These are phyloP conservation scores for Microdochium bolleyi DNA, from an alignment of 2,329 filamentous ascomycete genomes.

Conservation along the genomic window DNA sequence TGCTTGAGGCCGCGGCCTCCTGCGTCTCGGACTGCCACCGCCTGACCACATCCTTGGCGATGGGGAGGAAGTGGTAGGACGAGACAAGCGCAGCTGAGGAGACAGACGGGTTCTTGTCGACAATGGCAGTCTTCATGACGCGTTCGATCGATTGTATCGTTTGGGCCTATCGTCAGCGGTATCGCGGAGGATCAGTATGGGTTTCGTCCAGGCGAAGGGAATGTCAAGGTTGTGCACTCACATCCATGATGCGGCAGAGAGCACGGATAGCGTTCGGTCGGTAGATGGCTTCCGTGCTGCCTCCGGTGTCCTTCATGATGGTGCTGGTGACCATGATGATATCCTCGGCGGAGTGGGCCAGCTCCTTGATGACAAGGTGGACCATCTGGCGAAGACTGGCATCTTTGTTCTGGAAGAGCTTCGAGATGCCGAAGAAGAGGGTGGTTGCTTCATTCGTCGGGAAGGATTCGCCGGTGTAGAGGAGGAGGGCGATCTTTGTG, in stretches of 20 bases:
- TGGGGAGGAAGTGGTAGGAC: constrained; percentile 93
- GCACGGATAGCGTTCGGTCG: constrained; percentile 93
- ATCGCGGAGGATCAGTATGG: neutral
- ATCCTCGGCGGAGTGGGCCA: constrained; percentile 91
- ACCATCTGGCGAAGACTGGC: constrained; percentile 97
- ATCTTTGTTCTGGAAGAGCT: constrained; percentile 99
- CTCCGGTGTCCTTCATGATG: constrained; percentile 98
- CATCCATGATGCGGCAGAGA: constrained; percentile 93
- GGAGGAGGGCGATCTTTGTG: constrained; percentile 91
- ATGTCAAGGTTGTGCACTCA: constrained; percentile 25
- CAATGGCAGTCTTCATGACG: constrained; percentile 97
- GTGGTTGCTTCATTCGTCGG: constrained; percentile 95
- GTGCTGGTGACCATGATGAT: constrained; percentile 99
- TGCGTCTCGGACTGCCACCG: constrained; percentile 99
- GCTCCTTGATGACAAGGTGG: constrained; percentile 95
- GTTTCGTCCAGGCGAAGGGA: neutral
- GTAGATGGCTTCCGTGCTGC: constrained; percentile 88
- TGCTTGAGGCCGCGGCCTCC: constrained; percentile 84
- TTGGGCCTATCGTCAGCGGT: constrained; percentile 54
- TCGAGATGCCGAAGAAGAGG: constrained; percentile 97
- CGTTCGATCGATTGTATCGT: constrained; percentile 97
- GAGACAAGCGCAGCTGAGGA: constrained; percentile 94
- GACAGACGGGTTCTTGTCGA: constrained; percentile 97
- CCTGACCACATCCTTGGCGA: constrained; percentile 88
- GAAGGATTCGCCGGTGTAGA: constrained; percentile 96